Evolutionary conservation across 805 yeast genomes (phyloP).

Genomic region (Metschnikowia amazonensis): DNA sequence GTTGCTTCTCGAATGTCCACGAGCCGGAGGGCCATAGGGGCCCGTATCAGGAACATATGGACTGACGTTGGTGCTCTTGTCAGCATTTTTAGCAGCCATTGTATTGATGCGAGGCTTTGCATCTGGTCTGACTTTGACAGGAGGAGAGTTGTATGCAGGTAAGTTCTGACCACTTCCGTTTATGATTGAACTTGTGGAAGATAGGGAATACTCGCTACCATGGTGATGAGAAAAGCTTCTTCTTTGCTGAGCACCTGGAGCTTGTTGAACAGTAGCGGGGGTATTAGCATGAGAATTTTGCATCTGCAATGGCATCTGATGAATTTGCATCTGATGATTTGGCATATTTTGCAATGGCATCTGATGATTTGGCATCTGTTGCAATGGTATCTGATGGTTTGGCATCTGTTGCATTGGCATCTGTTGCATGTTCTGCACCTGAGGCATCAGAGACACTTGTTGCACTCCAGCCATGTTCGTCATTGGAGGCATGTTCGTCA

Average conservation of each 20-base stretch:
- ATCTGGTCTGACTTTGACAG: neutral
- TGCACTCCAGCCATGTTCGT: neutral
- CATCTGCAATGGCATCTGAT: too few species aligned
- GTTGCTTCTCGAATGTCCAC: conserved; percentile 38
- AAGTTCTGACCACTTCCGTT: neutral
- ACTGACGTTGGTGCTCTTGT: conserved; percentile 25
- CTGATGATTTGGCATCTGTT: too few species aligned
- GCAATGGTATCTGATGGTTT: too few species aligned
- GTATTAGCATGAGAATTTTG: neutral
- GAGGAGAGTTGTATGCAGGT: neutral
- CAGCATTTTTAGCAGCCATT: conserved; percentile 20
- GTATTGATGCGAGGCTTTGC: conserved; percentile 23
- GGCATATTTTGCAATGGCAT: neutral
- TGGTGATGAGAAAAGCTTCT: neutral
- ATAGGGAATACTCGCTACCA: conserved; percentile 2
- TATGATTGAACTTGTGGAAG: neutral
- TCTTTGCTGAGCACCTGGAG: neutral
- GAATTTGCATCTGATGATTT: too few species aligned
- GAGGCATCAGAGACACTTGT: conserved; percentile 1
- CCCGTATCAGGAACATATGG: conserved; percentile 45
- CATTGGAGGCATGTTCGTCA: conserved; percentile 1
- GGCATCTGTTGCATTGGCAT: neutral
- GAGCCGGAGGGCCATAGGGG: conserved; percentile 40
- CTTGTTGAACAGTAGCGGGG: neutral
- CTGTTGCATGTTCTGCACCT: neutral